Evolutionary conservation across 805 yeast genomes (phyloP), one percentile per base, ranked within the genome.

Genomic region (Metahyphopichia silvanorum): DNA sequence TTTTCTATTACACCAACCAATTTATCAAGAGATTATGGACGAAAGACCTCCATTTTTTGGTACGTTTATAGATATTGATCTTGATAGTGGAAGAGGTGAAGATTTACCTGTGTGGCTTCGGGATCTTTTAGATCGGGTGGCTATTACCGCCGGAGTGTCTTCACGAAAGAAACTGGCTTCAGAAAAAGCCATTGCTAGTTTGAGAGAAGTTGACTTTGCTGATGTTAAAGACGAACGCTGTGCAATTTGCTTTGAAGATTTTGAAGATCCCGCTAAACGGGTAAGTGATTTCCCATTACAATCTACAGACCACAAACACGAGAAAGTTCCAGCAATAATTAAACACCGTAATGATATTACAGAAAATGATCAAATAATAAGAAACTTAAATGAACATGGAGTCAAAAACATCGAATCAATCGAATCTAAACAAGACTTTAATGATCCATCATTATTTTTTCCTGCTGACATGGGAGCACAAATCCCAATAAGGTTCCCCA

Each of bases 221-320:
- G 35, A 30, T 2, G 23, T 54, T 24, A 40, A 39, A 4, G 37
- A 46, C 14, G 42, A 39, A 16, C 57, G 54, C 5, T 66, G 71
- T 37, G 68, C 71, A 2, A 66, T 66, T 13, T 66, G 71, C 46
- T 66, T 61, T 39, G 71, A 66, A 13, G 32, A 49, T 6, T 64
- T 60, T 33, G 62, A 51, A 21, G 27, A 25, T 10, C 8, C 10
- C 6, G 13, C 25, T 23, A 20, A 23, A 20, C 19, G 6, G 13
- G 31, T 26, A 16, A 6, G 16, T 6, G 23, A 17, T n/a, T 19
- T 13, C 8, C 20, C 26, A 13, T n/a, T 18, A n/a, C 17, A 25
- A 32, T 16, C 16, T 21, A 15, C 26, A 32, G 37, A 17, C 17
- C 21, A 11, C 30, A 28, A 14, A 23, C 38, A 19, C 24, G 31